phyloP scores from a whole-genome alignment of 2,329 filamentous ascomycete genomes.

The Colletotrichum falcatum region DNA sequence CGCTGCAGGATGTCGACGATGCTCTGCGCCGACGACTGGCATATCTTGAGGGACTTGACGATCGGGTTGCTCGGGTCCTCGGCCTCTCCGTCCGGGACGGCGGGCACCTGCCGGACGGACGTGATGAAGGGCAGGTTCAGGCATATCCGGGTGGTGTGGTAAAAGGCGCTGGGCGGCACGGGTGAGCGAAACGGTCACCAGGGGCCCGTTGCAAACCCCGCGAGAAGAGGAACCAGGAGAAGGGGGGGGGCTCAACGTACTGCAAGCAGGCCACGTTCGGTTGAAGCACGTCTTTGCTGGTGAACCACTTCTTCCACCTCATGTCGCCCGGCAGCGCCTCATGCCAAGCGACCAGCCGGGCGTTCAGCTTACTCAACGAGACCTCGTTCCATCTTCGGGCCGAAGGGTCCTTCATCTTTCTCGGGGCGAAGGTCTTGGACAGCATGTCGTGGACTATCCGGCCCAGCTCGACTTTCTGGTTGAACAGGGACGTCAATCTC shows the following conservation, averaged over 20 bases:
- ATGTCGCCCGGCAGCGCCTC: conserved; percentile 21
- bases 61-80: conserved; percentile 5
- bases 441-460: conserved; percentile 44
- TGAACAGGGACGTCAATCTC: conserved; percentile 38
- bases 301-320: conserved; percentile 34
- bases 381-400: conserved; percentile 16
- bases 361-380: conserved; percentile 20
- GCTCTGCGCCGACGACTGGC: background rate
- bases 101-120: conserved; percentile 8
- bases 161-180: background rate
- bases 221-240: background rate
- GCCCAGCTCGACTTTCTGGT: conserved; percentile 43
- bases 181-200: background rate
- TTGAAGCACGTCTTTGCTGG: conserved; percentile 30
- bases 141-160: conserved; percentile 27
- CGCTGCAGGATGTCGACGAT: conserved; percentile 21
- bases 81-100: background rate
- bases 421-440: conserved; percentile 17
- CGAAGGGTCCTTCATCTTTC: conserved; percentile 12
- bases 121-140: conserved; percentile 33
- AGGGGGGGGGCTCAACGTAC: background rate
- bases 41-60: conserved; percentile 3
- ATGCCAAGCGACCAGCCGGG: conserved; percentile 25
- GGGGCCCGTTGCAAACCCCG: no score
- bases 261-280: conserved; percentile 18